phyloP scores from a whole-genome alignment of 169 alveolate genomes.

The Eimeria maxima region DNA sequence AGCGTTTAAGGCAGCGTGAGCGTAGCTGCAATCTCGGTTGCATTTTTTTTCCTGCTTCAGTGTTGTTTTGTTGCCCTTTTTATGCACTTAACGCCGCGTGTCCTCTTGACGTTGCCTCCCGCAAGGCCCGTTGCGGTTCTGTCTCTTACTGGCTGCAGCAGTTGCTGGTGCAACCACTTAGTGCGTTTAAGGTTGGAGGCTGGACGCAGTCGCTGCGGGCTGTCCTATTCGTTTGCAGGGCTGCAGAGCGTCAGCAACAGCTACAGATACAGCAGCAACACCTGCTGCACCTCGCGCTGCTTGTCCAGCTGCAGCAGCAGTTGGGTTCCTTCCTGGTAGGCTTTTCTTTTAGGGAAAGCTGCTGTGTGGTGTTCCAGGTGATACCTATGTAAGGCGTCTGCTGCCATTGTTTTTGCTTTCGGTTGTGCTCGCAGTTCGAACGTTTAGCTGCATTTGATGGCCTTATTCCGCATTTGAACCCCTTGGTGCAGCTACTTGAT shows the following conservation, averaged over 20 bases:
- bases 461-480: constrained; percentile 55
- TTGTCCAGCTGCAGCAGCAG: constrained; percentile 77
- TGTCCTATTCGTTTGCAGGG: not conserved
- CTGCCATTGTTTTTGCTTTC: not conserved
- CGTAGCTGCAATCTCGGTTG: not conserved
- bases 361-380: not conserved
- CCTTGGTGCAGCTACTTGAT: constrained; percentile 66
- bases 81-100: not conserved
- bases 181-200: not conserved
- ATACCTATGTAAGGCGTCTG: not conserved
- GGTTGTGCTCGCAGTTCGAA: constrained; percentile 19
- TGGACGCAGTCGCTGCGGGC: not conserved
- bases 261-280: constrained; percentile 69
- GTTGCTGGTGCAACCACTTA: not conserved
- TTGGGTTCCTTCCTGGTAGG: constrained; percentile 72
- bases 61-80: not conserved
- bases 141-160: not conserved
- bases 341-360: not conserved
- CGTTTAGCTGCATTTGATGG: constrained; percentile 66
- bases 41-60: not conserved
- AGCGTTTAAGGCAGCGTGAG: constrained; percentile 47
- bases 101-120: not conserved
- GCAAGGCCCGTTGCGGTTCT: not conserved
- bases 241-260: constrained; percentile 71
- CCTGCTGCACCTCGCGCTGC: constrained; percentile 60